Conservation (phyloP, 1,284 basidiomycete species). For the Melampsora larici-populina region DNA sequence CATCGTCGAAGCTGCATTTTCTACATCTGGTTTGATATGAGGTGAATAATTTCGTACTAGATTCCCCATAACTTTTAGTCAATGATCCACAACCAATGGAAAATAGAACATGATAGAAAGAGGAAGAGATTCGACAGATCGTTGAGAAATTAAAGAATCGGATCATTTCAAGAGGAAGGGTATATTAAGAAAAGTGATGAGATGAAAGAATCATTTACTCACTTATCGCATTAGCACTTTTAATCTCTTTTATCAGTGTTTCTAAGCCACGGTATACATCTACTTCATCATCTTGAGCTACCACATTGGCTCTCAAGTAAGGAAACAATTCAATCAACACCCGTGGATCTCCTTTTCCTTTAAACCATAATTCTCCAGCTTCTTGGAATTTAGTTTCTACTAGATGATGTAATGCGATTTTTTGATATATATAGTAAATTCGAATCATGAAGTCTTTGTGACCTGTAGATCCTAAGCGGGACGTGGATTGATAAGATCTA, state of each 20-base stretch:
- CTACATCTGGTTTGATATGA: conserved; percentile 69
- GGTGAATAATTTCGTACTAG: conserved; percentile 85
- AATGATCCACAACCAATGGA: conserved; percentile 53
- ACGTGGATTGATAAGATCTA: conserved; percentile 8
- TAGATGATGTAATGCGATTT: conserved; percentile 70
- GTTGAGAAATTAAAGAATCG: not conserved
- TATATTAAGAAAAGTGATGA: not conserved
- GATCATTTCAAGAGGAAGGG: not conserved
- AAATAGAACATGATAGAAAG: conserved; percentile 20
- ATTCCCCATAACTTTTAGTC: conserved; percentile 72
- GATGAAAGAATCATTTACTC: conserved; percentile 55
- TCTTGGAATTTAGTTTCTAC: conserved; percentile 70
- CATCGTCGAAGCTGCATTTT: conserved; percentile 64
- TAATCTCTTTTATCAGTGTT: conserved; percentile 64
- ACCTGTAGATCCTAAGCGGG: not conserved
- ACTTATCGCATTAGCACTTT: conserved; percentile 71
- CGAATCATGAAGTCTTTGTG: conserved; percentile 55
- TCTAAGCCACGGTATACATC: conserved; percentile 67
- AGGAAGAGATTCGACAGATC: not conserved
- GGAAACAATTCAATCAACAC: conserved; percentile 72
- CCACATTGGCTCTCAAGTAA: conserved; percentile 61
- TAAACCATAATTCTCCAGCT: conserved; percentile 68
- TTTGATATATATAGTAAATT: conserved; percentile 70
- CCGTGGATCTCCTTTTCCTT: conserved; percentile 70
- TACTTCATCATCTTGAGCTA: conserved; percentile 56